These are phyloP conservation scores for Corinectria fuckeliana DNA, from an alignment of 2,329 filamentous ascomycete species.

Conservation along the genomic window DNA sequence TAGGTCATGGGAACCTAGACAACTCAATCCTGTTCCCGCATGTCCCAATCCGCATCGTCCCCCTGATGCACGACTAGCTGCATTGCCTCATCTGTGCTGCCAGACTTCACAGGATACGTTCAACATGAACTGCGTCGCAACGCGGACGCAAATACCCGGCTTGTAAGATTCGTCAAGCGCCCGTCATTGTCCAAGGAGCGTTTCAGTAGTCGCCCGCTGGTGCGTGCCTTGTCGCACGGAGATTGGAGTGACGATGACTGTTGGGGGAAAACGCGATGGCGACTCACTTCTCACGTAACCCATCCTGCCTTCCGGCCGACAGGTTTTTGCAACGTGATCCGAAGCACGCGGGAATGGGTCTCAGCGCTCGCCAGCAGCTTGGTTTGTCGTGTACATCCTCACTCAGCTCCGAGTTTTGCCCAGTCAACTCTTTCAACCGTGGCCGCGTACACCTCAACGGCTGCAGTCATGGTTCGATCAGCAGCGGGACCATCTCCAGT, in stretches of 20 bases:
- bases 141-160: constrained; percentile 22
- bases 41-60: constrained; percentile 9
- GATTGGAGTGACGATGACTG: background rate
- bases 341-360: background rate
- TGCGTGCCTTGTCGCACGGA: constrained; percentile 3
- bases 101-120: constrained; percentile 24
- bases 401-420: background rate
- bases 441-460: constrained; percentile 2
- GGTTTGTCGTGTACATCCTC: background rate
- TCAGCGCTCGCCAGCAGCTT: background rate
- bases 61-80: constrained; percentile 20
- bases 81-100: constrained; percentile 28
- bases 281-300: background rate
- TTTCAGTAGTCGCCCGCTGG: constrained; percentile 14
- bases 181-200: background rate
- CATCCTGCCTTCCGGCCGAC: background rate
- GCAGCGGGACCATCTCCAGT: background rate
- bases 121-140: constrained; percentile 30
- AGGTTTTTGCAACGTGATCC: background rate
- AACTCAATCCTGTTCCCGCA: constrained; percentile 4
- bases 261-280: background rate
- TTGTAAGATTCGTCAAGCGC: constrained; percentile 18
- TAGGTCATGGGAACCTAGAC: background rate
- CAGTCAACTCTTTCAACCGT: constrained; percentile 3
- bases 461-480: constrained; percentile 15